A percentile compares a stretch with the other conserved stretches of the same genome.
Evolutionary conservation across 176 grass and related monocot genomes (phyloP).

Genomic region (Chloris gayana): DNA sequence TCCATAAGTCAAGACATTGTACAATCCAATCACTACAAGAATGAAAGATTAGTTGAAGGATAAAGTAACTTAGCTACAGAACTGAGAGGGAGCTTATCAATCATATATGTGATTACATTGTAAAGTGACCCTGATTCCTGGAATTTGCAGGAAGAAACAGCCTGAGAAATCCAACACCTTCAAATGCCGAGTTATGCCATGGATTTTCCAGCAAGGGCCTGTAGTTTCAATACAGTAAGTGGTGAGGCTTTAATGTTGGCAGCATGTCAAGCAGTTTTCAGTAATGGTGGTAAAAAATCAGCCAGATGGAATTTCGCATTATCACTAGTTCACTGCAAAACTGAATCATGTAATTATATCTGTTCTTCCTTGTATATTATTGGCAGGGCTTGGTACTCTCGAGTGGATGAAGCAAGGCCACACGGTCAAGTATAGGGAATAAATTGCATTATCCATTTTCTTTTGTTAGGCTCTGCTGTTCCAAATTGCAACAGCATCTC

Average conservation of each 20-base stretch:
- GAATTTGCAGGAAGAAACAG: constrained; percentile 86
- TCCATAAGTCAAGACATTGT: constrained; percentile 80
- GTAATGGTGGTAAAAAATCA: constrained; percentile 28
- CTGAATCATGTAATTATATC: too few relatives aligned
- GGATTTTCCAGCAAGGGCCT: constrained; percentile 88
- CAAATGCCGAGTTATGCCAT: constrained; percentile 96
- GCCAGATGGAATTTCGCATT: not conserved
- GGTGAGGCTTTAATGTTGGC: constrained; percentile 25
- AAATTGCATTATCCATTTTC: too few relatives aligned
- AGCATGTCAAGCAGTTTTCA: constrained; percentile 30
- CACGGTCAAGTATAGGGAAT: too few relatives aligned
- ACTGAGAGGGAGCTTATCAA: constrained; percentile 17
- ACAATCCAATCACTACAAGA: constrained; percentile 75
- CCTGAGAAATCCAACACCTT: constrained; percentile 93
- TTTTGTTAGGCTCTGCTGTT: too few relatives aligned
- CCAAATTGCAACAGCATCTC: too few relatives aligned
- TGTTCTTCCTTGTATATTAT: too few relatives aligned
- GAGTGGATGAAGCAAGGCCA: too few relatives aligned
- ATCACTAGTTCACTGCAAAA: too few relatives aligned
- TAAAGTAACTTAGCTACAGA: constrained; percentile 27
- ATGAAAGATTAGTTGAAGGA: constrained; percentile 38
- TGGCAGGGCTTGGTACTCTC: too few relatives aligned
- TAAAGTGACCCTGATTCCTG: constrained; percentile 78
- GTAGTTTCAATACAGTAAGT: constrained; percentile 41
- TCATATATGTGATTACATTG: constrained; percentile 58